Conservation (phyloP, 75 land plant species). For the Selaginella moellendorffii region DNA sequence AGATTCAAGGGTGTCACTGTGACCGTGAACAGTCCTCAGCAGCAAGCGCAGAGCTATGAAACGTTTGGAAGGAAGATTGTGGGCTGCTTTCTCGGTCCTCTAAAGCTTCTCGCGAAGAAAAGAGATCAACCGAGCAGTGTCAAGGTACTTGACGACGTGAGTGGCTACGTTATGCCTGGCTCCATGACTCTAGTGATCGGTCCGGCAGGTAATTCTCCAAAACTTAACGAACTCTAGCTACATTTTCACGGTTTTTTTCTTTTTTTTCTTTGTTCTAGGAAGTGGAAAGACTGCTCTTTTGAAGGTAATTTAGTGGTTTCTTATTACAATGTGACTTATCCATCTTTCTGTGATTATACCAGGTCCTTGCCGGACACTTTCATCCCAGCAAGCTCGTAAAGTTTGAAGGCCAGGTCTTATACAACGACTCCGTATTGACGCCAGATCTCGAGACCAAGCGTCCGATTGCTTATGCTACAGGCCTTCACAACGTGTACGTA, state of each 20-base stretch:
- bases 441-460: slow-evolving; percentile 27
- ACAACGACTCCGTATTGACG: slow-evolving; percentile 19
- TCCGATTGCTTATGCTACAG: slow-evolving; percentile 26
- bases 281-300: slow-evolving; percentile 18
- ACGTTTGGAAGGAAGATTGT: slow-evolving; percentile 26
- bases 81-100: slow-evolving; percentile 18
- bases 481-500: slow-evolving; percentile 24
- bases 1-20: neutral
- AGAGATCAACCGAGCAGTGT: neutral
- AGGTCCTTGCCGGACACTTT: slow-evolving; percentile 30
- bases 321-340: neutral
- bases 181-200: neutral
- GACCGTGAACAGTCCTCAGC: neutral
- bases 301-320: slow-evolving; percentile 11
- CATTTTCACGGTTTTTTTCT: too few species aligned
- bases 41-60: slow-evolving; percentile 7
- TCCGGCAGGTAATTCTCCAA: too few species aligned
- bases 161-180: slow-evolving; percentile 24
- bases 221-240: too few species aligned
- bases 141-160: slow-evolving; percentile 18
- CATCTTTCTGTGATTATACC: neutral
- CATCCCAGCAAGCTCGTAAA: slow-evolving; percentile 1
- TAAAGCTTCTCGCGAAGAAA: slow-evolving; percentile 9
- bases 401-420: slow-evolving; percentile 30
- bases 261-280: neutral